Percentiles rank a stretch among this genome's conserved stretches.
Evolutionary conservation across 352 stramenopile genomes (phyloP).

Genomic region (Poterioochromonas sp.): DNA sequence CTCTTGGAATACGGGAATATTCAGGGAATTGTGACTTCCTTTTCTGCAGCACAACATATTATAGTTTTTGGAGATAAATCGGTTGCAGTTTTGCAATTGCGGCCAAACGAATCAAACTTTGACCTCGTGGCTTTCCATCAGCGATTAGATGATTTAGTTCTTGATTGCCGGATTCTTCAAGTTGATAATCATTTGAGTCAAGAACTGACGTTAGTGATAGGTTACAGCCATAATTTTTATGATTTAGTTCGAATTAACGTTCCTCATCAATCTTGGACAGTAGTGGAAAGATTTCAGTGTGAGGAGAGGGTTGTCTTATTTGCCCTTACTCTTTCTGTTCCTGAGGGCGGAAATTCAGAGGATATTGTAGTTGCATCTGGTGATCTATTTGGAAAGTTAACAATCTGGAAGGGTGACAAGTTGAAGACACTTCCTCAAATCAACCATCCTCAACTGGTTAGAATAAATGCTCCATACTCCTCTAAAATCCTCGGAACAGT

Average conservation of each 20-base stretch:
- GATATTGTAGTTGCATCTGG: constrained; percentile 40
- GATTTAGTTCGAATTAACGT: not conserved
- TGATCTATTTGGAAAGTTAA: constrained; percentile 45
- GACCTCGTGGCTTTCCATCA: not conserved
- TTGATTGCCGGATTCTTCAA: not conserved
- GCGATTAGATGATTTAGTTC: not conserved
- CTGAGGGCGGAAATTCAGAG: not conserved
- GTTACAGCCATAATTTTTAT: not conserved
- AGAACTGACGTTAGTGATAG: not conserved
- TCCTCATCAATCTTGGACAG: not conserved
- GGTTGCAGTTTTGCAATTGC: not conserved
- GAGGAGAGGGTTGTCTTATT: not conserved
- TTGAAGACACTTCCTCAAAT: constrained; percentile 35
- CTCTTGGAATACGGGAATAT: not conserved
- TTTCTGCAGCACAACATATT: not conserved
- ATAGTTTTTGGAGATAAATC: not conserved
- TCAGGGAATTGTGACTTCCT: not conserved
- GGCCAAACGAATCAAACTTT: not conserved
- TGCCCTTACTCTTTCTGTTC: not conserved
- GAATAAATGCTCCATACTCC: not conserved
- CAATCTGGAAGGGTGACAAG: constrained; percentile 41
- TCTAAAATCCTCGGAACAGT: not conserved
- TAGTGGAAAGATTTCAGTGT: not conserved
- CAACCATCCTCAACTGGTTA: not conserved
- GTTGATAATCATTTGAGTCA: not conserved